Evolutionary conservation across 192 early-diverging fungal genomes (phyloP).

Genomic region (Globomyces pollinis-pini): DNA sequence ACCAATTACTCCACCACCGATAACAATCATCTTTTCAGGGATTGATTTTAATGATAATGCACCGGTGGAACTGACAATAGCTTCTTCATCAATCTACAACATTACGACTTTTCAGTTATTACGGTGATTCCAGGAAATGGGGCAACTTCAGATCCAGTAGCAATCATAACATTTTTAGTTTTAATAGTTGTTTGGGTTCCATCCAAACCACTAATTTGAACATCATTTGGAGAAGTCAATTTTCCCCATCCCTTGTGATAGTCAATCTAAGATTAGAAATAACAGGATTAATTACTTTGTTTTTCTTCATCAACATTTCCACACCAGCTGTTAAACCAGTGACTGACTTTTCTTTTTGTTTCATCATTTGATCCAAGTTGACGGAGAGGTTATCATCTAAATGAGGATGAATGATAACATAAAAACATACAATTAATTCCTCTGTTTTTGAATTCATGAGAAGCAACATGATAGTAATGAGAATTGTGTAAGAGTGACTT

Average conservation of each 20-base stretch:
- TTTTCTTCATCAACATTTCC: slow-evolving; percentile 94
- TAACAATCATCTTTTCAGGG: slow-evolving; percentile 97
- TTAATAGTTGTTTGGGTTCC: slow-evolving; percentile 65
- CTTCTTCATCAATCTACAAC: slow-evolving; percentile 88
- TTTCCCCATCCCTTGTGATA: slow-evolving; percentile 90
- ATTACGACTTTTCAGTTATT: slow-evolving; percentile 31
- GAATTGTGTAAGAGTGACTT: slow-evolving; percentile 99
- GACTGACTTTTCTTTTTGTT: slow-evolving; percentile 86
- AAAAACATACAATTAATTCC: slow-evolving; percentile 82
- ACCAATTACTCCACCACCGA: slow-evolving; percentile 98
- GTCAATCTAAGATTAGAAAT: slow-evolving; percentile 54
- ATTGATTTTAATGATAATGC: slow-evolving; percentile 89
- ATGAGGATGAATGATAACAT: slow-evolving; percentile 16
- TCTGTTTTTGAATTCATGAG: slow-evolving; percentile 84
- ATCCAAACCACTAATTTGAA: slow-evolving; percentile 73
- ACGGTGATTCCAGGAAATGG: slow-evolving; percentile 91
- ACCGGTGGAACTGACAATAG: slow-evolving; percentile 96
- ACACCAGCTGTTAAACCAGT: slow-evolving; percentile 83
- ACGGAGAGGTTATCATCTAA: slow-evolving; percentile 72
- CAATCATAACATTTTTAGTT: slow-evolving; percentile 96
- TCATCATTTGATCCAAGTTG: slow-evolving; percentile 83
- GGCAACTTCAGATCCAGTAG: slow-evolving; percentile 91
- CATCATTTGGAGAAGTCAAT: slow-evolving; percentile 68
- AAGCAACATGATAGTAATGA: slow-evolving; percentile 88
- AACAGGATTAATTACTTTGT: slow-evolving; percentile 56